phyloP scores from a whole-genome alignment of 2,329 filamentous ascomycete species.

The Volutella citrinella region DNA sequence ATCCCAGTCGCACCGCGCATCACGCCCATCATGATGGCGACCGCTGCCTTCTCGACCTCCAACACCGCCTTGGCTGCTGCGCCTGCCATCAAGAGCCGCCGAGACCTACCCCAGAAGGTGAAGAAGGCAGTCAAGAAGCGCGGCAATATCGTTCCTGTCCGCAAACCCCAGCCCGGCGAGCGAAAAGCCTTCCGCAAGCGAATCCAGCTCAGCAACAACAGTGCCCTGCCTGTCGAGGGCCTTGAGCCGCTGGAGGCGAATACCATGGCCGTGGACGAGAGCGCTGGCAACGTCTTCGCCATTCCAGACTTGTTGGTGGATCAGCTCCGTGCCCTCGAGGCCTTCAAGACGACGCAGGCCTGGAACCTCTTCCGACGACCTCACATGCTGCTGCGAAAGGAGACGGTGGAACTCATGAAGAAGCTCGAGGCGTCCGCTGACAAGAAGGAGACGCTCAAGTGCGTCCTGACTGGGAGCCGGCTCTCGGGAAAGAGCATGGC shows the following conservation, averaged over 20 bases:
- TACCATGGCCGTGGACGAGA: conserved; percentile 51
- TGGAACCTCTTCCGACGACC: conserved; percentile 86
- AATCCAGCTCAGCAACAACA: conserved; percentile 90
- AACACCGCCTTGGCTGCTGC: conserved; percentile 24
- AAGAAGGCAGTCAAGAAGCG: conserved; percentile 54
- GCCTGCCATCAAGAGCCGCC: conserved; percentile 32
- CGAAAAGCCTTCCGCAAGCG: conserved; percentile 84
- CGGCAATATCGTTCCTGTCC: conserved; percentile 40
- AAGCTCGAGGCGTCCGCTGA: conserved; percentile 55
- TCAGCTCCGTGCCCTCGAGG: conserved; percentile 76
- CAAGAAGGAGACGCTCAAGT: conserved; percentile 54
- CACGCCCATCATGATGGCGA: conserved; percentile 27
- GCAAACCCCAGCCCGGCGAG: conserved; percentile 70
- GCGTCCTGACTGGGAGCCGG: conserved; percentile 70
- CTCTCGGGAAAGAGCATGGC: conserved; percentile 84
- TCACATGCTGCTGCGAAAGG: conserved; percentile 71
- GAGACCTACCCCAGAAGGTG: conserved; percentile 35
- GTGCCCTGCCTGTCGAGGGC: conserved; percentile 74
- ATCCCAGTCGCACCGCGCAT: conserved; percentile 31
- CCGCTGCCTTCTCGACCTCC: conserved; percentile 42
- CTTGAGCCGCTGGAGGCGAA: conserved; percentile 59
- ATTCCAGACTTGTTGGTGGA: conserved; percentile 71
- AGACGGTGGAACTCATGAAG: conserved; percentile 70
- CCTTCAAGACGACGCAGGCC: conserved; percentile 85
- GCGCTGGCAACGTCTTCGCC: conserved; percentile 64